These are phyloP conservation scores for Daldinia loculata DNA, from an alignment of 495 filamentous ascomycete species.

Conservation along the genomic window DNA sequence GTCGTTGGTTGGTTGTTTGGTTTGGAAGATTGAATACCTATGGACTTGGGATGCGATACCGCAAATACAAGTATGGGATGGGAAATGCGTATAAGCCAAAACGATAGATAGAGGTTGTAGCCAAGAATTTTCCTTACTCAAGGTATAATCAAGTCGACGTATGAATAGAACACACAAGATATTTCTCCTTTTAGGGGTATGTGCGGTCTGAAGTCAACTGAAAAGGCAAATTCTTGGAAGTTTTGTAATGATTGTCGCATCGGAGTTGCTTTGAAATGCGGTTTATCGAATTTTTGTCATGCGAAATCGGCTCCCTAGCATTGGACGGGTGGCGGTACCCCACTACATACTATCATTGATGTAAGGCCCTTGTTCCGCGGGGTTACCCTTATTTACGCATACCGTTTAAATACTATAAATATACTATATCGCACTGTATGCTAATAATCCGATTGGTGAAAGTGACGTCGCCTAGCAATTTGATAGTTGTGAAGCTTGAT, in stretches of 20 bases:
- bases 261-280: conserved; percentile 53
- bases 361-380: not conserved
- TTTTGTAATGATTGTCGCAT: not conserved
- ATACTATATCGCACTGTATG: not conserved
- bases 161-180: not conserved
- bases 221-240: not conserved
- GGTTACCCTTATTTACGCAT: not conserved
- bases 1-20: conserved; percentile 13
- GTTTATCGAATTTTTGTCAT: conserved; percentile 43
- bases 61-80: not conserved
- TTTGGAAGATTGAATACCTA: not conserved
- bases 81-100: not conserved
- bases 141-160: not conserved
- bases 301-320: conserved; percentile 39
- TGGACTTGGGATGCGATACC: not conserved
- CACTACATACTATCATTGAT: not conserved
- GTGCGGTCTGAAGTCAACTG: not conserved
- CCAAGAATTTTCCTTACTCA: not conserved
- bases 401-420: not conserved
- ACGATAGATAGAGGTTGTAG: not conserved
- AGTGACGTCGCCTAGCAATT: not conserved
- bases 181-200: not conserved
- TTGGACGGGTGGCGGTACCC: conserved; percentile 34
- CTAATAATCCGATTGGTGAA: not conserved
- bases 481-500: no score